phyloP scores from a whole-genome alignment of 257 asterid genomes.

The Capsicum chinense region DNA sequence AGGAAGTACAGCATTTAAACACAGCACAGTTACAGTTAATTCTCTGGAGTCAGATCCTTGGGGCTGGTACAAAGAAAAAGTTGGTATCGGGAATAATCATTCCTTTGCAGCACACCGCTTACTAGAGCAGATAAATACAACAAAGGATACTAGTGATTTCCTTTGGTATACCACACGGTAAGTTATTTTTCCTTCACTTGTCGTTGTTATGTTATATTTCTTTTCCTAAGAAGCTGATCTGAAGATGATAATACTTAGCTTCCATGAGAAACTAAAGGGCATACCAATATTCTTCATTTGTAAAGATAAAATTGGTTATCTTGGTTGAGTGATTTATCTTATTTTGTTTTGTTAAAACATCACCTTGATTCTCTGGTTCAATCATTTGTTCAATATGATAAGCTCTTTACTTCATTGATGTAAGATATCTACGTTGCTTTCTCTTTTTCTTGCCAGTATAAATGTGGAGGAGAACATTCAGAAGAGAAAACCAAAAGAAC shows the following conservation, averaged over 20 bases:
- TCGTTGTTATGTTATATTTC: background rate
- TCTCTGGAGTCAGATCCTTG: slow-evolving; percentile 55
- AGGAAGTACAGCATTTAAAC: slow-evolving; percentile 40
- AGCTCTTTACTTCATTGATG: background rate
- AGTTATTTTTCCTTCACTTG: background rate
- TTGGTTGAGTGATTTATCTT: background rate
- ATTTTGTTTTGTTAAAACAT: background rate
- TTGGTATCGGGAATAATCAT: slow-evolving; percentile 55
- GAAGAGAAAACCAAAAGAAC: slow-evolving; percentile 47
- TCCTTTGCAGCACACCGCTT: slow-evolving; percentile 53
- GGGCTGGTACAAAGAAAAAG: slow-evolving; percentile 73
- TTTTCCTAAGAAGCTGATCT: background rate
- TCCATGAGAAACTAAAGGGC: background rate
- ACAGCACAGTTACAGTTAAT: slow-evolving; percentile 39
- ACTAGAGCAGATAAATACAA: slow-evolving; percentile 82
- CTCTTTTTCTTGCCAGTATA: slow-evolving; percentile 51
- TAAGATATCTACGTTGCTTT: background rate
- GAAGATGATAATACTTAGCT: background rate
- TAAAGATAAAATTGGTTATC: background rate
- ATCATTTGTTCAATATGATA: background rate
- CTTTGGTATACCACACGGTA: slow-evolving; percentile 81
- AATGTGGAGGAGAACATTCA: slow-evolving; percentile 42
- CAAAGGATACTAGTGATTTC: slow-evolving; percentile 76
- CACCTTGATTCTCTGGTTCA: background rate
- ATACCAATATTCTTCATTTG: background rate